Conservation (phyloP, 2,329 filamentous ascomycete genomes). For the Fusarium succisae region DNA sequence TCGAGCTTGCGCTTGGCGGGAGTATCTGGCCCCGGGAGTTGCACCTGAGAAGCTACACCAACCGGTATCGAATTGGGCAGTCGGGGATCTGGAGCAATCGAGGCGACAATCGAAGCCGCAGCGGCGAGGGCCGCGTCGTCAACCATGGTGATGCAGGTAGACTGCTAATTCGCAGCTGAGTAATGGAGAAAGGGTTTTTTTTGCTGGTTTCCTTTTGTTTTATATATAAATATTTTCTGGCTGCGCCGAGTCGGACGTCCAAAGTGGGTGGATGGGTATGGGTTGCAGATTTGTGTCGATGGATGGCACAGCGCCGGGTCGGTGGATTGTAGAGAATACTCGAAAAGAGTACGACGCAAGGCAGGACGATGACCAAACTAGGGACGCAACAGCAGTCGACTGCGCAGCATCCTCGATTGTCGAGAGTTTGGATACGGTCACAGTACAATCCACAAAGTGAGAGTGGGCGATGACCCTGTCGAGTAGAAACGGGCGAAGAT, state of each 20-base stretch:
- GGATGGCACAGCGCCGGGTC: neutral
- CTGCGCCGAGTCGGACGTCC: conserved; percentile 13
- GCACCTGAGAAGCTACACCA: conserved; percentile 62
- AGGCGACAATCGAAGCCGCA: conserved; percentile 63
- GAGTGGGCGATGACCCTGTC: conserved; percentile 24
- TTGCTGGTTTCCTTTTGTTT: neutral
- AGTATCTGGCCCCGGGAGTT: conserved; percentile 80
- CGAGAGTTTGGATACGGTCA: conserved; percentile 5
- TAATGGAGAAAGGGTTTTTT: neutral
- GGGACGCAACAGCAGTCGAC: conserved; percentile 25
- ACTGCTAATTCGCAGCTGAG: conserved; percentile 44
- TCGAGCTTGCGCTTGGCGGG: conserved; percentile 83
- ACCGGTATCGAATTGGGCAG: conserved; percentile 51
- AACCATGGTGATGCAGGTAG: conserved; percentile 52
- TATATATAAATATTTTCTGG: neutral
- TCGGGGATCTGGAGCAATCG: conserved; percentile 58
- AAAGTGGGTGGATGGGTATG: conserved; percentile 4
- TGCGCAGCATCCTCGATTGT: conserved; percentile 36
- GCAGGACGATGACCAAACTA: conserved; percentile 28
- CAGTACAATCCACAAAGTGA: conserved; percentile 21
- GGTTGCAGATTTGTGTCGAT: conserved; percentile 11
- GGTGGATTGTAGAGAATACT: conserved; percentile 10
- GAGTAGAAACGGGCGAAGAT: neutral
- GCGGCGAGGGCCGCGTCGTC: conserved; percentile 65
- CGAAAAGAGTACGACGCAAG: conserved; percentile 6